Evolutionary conservation across 345 rosid genomes (phyloP).

Genomic region (Hevea brasiliensis): DNA sequence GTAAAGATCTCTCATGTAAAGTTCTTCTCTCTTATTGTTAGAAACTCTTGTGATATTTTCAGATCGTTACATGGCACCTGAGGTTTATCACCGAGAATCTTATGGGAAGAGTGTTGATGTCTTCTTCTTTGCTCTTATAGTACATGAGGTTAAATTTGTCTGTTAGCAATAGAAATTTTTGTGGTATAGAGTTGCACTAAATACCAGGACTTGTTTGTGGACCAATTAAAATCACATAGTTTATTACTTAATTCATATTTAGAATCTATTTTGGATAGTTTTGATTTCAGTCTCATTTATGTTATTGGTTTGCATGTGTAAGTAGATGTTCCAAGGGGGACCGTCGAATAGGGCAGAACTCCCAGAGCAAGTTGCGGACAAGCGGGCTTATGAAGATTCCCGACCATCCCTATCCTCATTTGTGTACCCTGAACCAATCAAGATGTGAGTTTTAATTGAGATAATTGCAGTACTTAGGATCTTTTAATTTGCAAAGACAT

Average conservation of each 20-base stretch:
- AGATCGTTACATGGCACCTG: slow-evolving; percentile 78
- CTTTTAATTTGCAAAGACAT: neutral
- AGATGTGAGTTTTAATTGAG: slow-evolving; percentile 37
- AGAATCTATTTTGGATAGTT: neutral
- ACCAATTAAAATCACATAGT: neutral
- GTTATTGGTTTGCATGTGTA: slow-evolving; percentile 7
- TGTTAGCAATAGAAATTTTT: neutral
- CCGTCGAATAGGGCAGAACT: slow-evolving; percentile 44
- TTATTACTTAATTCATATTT: neutral
- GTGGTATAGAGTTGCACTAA: neutral
- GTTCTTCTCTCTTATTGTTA: neutral
- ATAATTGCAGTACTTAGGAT: neutral
- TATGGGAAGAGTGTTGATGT: slow-evolving; percentile 70
- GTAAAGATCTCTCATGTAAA: slow-evolving; percentile 11
- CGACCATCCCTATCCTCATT: slow-evolving; percentile 52
- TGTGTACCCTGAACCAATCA: slow-evolving; percentile 48
- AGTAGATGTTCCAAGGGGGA: slow-evolving; percentile 59
- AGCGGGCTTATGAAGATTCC: slow-evolving; percentile 57
- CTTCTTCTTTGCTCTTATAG: slow-evolving; percentile 57
- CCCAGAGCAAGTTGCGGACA: slow-evolving; percentile 61
- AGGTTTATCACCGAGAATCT: slow-evolving; percentile 67
- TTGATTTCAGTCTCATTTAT: neutral
- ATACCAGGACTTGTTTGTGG: neutral
- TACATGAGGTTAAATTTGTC: slow-evolving; percentile 45
- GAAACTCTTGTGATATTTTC: slow-evolving; percentile 9